Evolutionary conservation across 805 yeast species (phyloP).

Genomic region (Teunomyces lycoperdinae): DNA sequence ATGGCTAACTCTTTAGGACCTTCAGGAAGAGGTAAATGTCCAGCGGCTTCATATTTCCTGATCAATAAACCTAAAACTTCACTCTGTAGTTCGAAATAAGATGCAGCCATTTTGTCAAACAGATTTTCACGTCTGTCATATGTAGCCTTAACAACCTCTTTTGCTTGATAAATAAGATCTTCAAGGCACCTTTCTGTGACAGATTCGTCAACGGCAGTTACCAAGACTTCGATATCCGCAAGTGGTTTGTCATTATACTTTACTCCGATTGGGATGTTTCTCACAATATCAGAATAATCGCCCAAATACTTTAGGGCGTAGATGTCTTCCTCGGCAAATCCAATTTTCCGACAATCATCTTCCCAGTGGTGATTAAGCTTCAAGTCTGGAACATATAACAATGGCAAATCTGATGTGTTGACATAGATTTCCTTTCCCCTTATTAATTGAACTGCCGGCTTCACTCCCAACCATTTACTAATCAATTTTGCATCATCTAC

Average conservation of each 20-base stretch:
- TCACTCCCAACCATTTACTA: constrained; percentile 28
- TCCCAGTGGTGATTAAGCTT: constrained; percentile 18
- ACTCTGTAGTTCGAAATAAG: not conserved
- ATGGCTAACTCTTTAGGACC: not conserved
- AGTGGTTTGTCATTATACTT: constrained; percentile 1
- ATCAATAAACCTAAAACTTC: not conserved
- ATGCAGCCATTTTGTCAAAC: constrained; percentile 1
- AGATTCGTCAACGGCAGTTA: not conserved
- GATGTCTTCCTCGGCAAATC: not conserved
- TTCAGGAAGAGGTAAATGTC: constrained; percentile 1
- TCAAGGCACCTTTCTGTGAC: constrained; percentile 1
- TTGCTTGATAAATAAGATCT: not conserved
- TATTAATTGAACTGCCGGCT: constrained; percentile 25
- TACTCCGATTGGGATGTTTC: constrained; percentile 1
- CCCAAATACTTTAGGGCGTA: constrained; percentile 1
- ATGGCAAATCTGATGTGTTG: constrained; percentile 15
- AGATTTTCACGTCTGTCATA: not conserved
- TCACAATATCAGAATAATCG: not conserved
- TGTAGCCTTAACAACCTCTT: not conserved
- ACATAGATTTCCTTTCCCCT: constrained; percentile 15
- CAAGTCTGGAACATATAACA: constrained; percentile 11
- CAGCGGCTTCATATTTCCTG: not conserved
- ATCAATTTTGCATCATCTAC: constrained; percentile 11
- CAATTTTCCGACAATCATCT: constrained; percentile 2
- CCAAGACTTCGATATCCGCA: not conserved